Conservation (phyloP, 257 asterid species). For the Lycium barbarum region DNA sequence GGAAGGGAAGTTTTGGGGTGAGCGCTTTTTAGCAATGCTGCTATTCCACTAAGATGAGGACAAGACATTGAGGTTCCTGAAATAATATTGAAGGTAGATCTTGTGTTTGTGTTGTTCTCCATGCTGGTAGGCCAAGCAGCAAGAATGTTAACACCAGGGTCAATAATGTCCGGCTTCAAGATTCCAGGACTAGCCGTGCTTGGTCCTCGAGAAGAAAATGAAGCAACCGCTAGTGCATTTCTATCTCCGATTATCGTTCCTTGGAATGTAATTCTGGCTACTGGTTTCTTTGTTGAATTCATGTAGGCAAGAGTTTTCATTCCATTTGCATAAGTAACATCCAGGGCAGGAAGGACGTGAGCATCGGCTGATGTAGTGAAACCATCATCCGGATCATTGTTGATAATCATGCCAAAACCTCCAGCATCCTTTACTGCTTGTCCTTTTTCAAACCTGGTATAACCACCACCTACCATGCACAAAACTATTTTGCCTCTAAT, state of each 20-base stretch:
- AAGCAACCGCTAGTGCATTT: too few relatives aligned
- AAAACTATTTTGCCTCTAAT: slow-evolving; percentile 55
- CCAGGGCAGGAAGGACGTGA: slow-evolving; percentile 43
- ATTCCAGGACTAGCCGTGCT: too few relatives aligned
- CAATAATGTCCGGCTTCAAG: too few relatives aligned
- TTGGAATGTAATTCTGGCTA: slow-evolving; percentile 38
- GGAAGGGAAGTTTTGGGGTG: too few relatives aligned
- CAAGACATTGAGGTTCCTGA: slow-evolving; percentile 67
- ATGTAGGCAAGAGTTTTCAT: slow-evolving; percentile 37
- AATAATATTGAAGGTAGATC: slow-evolving; percentile 44
- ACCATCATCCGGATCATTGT: slow-evolving; percentile 22
- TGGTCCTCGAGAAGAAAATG: too few relatives aligned
- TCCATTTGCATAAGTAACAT: slow-evolving; percentile 34
- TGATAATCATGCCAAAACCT: slow-evolving; percentile 53
- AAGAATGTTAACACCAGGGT: background rate
- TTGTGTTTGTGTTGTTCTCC: slow-evolving; percentile 36
- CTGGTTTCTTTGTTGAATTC: slow-evolving; percentile 37
- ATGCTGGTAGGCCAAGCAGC: slow-evolving; percentile 50
- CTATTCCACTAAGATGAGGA: slow-evolving; percentile 56
- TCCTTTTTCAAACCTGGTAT: slow-evolving; percentile 33
- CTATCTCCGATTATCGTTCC: slow-evolving; percentile 53
- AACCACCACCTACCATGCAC: slow-evolving; percentile 39
- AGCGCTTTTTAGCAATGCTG: slow-evolving; percentile 48
- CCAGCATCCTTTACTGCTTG: slow-evolving; percentile 45
- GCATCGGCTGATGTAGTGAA: slow-evolving; percentile 36